Base-by-base conservation (phyloP, 2,329 filamentous ascomycete species). In the Sarocladium oryzae region DNA sequence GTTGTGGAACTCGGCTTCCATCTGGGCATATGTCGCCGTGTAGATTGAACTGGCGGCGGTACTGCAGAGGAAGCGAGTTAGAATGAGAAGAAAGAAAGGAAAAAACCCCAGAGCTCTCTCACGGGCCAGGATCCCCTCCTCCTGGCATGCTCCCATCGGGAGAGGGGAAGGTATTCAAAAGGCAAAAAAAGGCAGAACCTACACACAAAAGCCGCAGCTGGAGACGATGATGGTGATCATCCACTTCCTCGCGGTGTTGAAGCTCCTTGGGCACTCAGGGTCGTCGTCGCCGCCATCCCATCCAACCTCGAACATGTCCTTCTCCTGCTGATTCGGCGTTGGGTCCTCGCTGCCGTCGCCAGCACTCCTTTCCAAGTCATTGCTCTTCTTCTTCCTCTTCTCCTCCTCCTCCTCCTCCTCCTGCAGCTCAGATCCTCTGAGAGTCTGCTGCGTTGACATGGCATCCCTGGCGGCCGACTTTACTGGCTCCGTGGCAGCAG, bases 21-120 rank as follows among this genome's bases (percentile, higher is more conserved):
- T 81, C 66, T 36, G 86, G 16, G 61, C 63, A 65, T 96, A 96
- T 0, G 88, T 93, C 11, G 82, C 81, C 1, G 89, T 92, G 67
- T 96, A 96, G 59, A 95, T 82, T n/a, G 89, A 93, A 45, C 86
- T 91, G 1, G 88, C 82, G 63, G 85, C 89, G 8, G 90, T 95
- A 51, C 86, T 90, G 59, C 50, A 20, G n/a, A 26, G 23, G 7
- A n/a, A 9, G 23, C 21, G 23, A 43, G 40, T 43, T 18, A 7
- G n/a, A 30, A n/a, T n/a, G n/a, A n/a, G n/a, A n/a, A n/a, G n/a
- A n/a, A n/a, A n/a, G n/a, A n/a, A n/a, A n/a, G n/a, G n/a, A n/a
- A n/a, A n/a, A n/a, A n/a, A n/a, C n/a, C n/a, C n/a, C n/a, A n/a
- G n/a, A n/a, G n/a, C n/a, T n/a, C n/a, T n/a, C n/a, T n/a, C n/a